Conservation (phyloP, 108 stramenopile species). For the Nitzschia putrida region DNA sequence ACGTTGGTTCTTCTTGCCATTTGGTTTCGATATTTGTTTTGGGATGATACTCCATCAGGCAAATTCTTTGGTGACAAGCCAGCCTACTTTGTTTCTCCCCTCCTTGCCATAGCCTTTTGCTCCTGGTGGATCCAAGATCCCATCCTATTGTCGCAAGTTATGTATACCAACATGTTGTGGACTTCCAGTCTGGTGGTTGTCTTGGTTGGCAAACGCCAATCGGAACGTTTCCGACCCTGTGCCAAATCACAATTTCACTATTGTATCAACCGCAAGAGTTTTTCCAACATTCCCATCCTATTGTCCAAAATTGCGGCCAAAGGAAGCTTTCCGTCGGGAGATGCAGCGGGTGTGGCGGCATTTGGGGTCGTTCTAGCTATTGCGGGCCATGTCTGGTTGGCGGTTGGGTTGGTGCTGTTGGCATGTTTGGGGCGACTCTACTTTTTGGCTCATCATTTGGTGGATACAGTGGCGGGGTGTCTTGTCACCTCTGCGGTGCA, state of each 20-base stretch:
- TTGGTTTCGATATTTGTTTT: conserved; percentile 8
- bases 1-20: conserved; percentile 12
- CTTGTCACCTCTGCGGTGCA: conserved; percentile 12
- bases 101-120: conserved; percentile 1
- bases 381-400: neutral
- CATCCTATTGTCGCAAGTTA: conserved; percentile 1
- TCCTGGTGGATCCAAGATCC: conserved; percentile 9
- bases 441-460: conserved; percentile 27
- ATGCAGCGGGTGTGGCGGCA: conserved; percentile 17
- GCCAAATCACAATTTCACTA: neutral
- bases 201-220: neutral
- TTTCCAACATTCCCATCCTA: conserved; percentile 4
- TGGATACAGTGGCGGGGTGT: conserved; percentile 20
- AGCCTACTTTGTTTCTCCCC: neutral
- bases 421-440: conserved; percentile 26
- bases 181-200: conserved; percentile 2
- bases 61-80: conserved; percentile 11
- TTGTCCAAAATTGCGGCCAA: conserved; percentile 2
- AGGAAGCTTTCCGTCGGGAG: conserved; percentile 31
- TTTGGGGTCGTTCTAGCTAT: conserved; percentile 11
- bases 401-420: conserved; percentile 9
- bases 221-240: conserved; percentile 10
- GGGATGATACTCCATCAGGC: neutral
- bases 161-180: conserved; percentile 24
- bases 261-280: conserved; percentile 11